These are phyloP conservation scores for Arabis alpina DNA, from an alignment of 345 rosid species.

Conservation along the genomic window DNA sequence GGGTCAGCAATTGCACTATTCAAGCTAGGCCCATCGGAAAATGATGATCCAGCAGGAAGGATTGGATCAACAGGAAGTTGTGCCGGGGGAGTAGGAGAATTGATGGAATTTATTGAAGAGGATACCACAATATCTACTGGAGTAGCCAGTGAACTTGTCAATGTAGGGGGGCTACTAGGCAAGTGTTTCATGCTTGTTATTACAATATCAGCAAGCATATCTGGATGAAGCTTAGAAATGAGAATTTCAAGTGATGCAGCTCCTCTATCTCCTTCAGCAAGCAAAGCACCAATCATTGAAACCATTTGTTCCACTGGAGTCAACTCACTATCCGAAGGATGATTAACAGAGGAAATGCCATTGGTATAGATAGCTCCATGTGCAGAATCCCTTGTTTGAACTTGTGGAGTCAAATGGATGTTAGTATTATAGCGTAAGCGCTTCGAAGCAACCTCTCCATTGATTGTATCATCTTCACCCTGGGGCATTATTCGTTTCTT, in stretches of 20 bases:
- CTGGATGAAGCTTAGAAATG: constrained; percentile 91
- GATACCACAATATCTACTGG: constrained; percentile 51
- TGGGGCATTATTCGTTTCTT: constrained; percentile 71
- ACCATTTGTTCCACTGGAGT: constrained; percentile 96
- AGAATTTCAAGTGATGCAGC: constrained; percentile 96
- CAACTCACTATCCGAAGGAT: constrained; percentile 64
- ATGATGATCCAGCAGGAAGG: constrained; percentile 45
- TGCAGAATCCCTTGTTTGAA: constrained; percentile 54
- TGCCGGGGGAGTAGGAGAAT: constrained; percentile 50
- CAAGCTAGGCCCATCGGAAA: constrained; percentile 53
- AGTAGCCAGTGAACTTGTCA: constrained; percentile 55
- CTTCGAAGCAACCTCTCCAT: constrained; percentile 70
- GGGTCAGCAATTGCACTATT: constrained; percentile 60
- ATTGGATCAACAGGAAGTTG: constrained; percentile 51
- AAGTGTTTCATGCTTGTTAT: constrained; percentile 93
- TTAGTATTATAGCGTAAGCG: constrained; percentile 57
- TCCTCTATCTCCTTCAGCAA: constrained; percentile 99
- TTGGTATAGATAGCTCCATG: constrained; percentile 59
- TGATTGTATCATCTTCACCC: constrained; percentile 63
- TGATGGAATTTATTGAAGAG: constrained; percentile 51
- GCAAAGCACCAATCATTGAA: constrained; percentile 97
- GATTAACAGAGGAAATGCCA: constrained; percentile 55
- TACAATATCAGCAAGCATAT: constrained; percentile 95
- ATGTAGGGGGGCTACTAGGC: constrained; percentile 69
- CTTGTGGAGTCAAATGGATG: constrained; percentile 45